These are phyloP conservation scores for Cutaneotrichosporon spelunceum DNA, from an alignment of 1,284 basidiomycete species.

Conservation along the genomic window DNA sequence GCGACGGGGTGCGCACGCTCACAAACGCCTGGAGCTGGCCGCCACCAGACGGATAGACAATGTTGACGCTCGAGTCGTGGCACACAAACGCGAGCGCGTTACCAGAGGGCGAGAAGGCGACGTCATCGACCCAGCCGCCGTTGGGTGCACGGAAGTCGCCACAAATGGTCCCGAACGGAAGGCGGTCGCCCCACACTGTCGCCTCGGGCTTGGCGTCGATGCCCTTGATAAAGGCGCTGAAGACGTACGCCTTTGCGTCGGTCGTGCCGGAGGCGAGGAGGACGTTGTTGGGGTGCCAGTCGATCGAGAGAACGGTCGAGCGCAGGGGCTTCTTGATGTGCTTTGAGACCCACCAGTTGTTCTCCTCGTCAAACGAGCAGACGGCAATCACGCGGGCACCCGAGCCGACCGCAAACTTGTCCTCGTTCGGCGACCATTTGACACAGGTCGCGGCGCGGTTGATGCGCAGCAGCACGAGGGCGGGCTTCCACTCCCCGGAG, in stretches of 20 bases:
- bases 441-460: constrained; percentile 95
- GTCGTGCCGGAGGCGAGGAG: constrained; percentile 90
- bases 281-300: constrained; percentile 98
- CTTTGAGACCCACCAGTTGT: constrained; percentile 99
- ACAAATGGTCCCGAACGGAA: constrained; percentile 97
- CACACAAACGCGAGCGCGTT: constrained; percentile 87
- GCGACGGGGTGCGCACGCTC: constrained; percentile 67
- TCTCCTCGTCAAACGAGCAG: constrained; percentile 92
- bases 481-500: constrained; percentile 86
- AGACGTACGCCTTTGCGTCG: constrained; percentile 95
- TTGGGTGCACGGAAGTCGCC: constrained; percentile 85
- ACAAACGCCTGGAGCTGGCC: constrained; percentile 57
- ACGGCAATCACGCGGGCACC: constrained; percentile 91
- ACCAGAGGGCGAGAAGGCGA: constrained; percentile 93
- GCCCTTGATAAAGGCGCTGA: constrained; percentile 98
- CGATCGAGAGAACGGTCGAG: constrained; percentile 87
- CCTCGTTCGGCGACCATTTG: constrained; percentile 93
- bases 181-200: constrained; percentile 92
- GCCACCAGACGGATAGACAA: constrained; percentile 75
- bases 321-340: constrained; percentile 95
- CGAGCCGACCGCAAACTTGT: constrained; percentile 97
- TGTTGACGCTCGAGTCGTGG: constrained; percentile 83
- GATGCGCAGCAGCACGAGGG: constrained; percentile 89
- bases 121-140: constrained; percentile 95
- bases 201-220: constrained; percentile 91